phyloP scores from a whole-genome alignment of 2,329 filamentous ascomycete species.

The Scedosporium dehoogii region DNA sequence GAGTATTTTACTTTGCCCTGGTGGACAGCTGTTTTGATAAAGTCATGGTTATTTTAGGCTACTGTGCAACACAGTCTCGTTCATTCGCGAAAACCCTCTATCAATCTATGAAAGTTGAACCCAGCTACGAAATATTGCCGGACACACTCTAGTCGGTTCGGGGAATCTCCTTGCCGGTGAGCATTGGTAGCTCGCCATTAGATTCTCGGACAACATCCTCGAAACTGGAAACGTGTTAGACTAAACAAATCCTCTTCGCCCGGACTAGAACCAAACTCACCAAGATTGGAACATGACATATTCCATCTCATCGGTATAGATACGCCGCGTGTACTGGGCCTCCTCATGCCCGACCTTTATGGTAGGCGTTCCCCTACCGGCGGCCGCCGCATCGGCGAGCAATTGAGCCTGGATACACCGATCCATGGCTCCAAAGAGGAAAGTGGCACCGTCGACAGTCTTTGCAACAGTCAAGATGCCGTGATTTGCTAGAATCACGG shows the following conservation, averaged over 20 bases:
- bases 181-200: not conserved
- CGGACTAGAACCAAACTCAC: not conserved
- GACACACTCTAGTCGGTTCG: not conserved
- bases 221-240: not conserved
- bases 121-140: not conserved
- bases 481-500: constrained; percentile 53
- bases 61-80: no score
- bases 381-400: constrained; percentile 16
- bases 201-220: not conserved
- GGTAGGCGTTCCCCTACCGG: constrained; percentile 15
- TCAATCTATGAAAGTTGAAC: not conserved
- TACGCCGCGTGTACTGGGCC: constrained; percentile 26
- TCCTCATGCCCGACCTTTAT: constrained; percentile 24
- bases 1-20: no score
- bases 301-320: constrained; percentile 15
- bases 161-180: not conserved
- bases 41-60: no score
- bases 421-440: constrained; percentile 41
- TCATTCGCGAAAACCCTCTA: not conserved
- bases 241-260: not conserved
- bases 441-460: constrained; percentile 59
- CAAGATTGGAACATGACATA: not conserved
- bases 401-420: constrained; percentile 23
- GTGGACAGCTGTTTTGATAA: no score
- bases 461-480: constrained; percentile 52